Conservation (phyloP, 495 filamentous ascomycete genomes). For the Cairneyella variabilis region DNA sequence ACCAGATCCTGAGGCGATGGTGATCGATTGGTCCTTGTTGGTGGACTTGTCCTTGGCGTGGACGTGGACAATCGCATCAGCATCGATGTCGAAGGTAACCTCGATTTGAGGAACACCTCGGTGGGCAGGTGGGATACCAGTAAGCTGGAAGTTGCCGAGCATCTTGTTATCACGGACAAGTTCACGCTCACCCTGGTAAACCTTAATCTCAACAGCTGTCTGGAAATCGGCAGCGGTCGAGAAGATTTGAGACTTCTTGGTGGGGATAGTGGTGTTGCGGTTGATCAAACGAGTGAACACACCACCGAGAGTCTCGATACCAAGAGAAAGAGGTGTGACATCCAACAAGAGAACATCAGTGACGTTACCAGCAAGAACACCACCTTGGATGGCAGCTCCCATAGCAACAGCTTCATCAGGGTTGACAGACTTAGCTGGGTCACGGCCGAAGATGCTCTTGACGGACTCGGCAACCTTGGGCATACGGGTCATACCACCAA, state of each 20-base stretch:
- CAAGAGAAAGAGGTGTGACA: slow-evolving; percentile 95
- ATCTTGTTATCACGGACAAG: slow-evolving; percentile 99
- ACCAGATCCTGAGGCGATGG: slow-evolving; percentile 97
- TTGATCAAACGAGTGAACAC: slow-evolving; percentile 99
- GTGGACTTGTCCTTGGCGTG: slow-evolving; percentile 99
- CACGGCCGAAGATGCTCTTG: slow-evolving; percentile 96
- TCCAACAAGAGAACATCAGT: slow-evolving; percentile 95
- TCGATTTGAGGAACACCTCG: slow-evolving; percentile 97
- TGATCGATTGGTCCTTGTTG: slow-evolving; percentile 99
- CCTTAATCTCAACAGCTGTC: slow-evolving; percentile 99
- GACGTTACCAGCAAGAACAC: slow-evolving; percentile 92
- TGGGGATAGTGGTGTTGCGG: slow-evolving; percentile 99
- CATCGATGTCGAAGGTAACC: slow-evolving; percentile 99
- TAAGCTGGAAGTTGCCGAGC: slow-evolving; percentile 98
- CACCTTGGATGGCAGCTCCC: slow-evolving; percentile 97
- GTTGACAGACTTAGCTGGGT: slow-evolving; percentile 98
- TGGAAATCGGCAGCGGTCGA: slow-evolving; percentile 99
- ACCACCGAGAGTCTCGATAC: slow-evolving; percentile 99
- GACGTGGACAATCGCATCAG: slow-evolving; percentile 98
- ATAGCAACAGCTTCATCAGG: slow-evolving; percentile 99
- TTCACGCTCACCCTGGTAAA: slow-evolving; percentile 99
- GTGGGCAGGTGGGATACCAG: slow-evolving; percentile 95
- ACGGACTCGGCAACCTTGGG: slow-evolving; percentile 98
- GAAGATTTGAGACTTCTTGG: slow-evolving; percentile 99
- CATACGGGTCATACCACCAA: slow-evolving; percentile 99